Conservation (phyloP, 371 early-diverging fungal species). For the Rhizomucor miehei region DNA sequence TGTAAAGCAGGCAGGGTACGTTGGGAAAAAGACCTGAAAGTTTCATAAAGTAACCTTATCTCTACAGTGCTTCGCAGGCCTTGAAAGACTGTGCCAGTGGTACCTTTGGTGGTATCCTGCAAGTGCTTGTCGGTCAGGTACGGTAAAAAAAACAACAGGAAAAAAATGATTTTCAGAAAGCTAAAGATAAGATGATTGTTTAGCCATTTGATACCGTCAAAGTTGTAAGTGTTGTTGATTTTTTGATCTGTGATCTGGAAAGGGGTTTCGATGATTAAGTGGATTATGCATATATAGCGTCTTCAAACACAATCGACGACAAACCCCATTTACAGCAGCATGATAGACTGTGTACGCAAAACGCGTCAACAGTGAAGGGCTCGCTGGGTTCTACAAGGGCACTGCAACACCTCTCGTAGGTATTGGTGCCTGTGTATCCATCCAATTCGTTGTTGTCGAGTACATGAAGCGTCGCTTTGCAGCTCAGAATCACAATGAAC, state of each 20-base stretch:
- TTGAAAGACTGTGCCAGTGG: constrained; percentile 78
- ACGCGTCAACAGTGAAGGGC: constrained; percentile 72
- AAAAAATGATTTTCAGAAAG: too few relatives aligned
- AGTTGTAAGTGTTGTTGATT: constrained; percentile 63
- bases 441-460: constrained; percentile 76
- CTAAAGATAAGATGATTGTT: neutral
- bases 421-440: constrained; percentile 79
- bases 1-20: too few relatives aligned
- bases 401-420: constrained; percentile 77
- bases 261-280: constrained; percentile 3
- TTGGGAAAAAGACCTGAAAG: too few relatives aligned
- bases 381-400: constrained; percentile 77
- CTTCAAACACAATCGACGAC: constrained; percentile 81
- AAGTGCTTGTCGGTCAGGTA: constrained; percentile 80
- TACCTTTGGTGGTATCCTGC: constrained; percentile 75
- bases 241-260: neutral
- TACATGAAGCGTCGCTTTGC: constrained; percentile 70
- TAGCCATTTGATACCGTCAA: constrained; percentile 85
- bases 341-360: constrained; percentile 74
- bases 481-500: constrained; percentile 35
- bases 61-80: constrained; percentile 34
- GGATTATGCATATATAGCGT: constrained; percentile 44
- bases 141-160: neutral
- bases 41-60: too few relatives aligned
- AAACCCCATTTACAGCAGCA: constrained; percentile 62